These are phyloP conservation scores for Didymella keratinophila DNA, from an alignment of 2,329 filamentous ascomycete genomes.

Conservation along the genomic window DNA sequence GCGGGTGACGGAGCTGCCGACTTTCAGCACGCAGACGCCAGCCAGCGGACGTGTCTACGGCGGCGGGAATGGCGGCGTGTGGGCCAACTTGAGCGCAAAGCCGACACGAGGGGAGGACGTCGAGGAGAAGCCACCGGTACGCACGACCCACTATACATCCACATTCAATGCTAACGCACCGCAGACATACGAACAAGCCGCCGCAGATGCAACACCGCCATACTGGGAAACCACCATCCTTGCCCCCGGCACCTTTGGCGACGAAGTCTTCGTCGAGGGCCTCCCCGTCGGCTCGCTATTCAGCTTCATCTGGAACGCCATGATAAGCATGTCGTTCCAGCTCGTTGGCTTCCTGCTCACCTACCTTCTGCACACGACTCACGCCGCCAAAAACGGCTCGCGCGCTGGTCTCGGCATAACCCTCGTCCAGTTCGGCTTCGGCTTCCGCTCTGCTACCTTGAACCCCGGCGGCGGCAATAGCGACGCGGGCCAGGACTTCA, in stretches of 20 bases:
- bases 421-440: slow-evolving; percentile 95
- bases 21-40: slow-evolving; percentile 54
- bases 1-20: slow-evolving; percentile 63
- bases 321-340: slow-evolving; percentile 98
- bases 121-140: slow-evolving; percentile 91
- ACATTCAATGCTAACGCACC: background rate
- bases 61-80: slow-evolving; percentile 89
- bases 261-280: slow-evolving; percentile 97
- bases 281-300: slow-evolving; percentile 90
- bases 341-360: slow-evolving; percentile 97
- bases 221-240: slow-evolving; percentile 99
- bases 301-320: slow-evolving; percentile 85
- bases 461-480: slow-evolving; percentile 48
- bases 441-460: slow-evolving; percentile 73
- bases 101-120: slow-evolving; percentile 81
- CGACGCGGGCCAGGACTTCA: slow-evolving; percentile 58
- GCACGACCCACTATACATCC: slow-evolving; percentile 49
- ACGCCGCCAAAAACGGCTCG: slow-evolving; percentile 97
- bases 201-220: slow-evolving; percentile 91
- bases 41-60: slow-evolving; percentile 67
- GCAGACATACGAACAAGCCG: slow-evolving; percentile 97
- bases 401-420: slow-evolving; percentile 94
- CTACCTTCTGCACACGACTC: slow-evolving; percentile 96
- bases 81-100: slow-evolving; percentile 92
- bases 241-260: slow-evolving; percentile 86